phyloP scores from a whole-genome alignment of 306 rosid species.

The Ochetophila trinervis region DNA sequence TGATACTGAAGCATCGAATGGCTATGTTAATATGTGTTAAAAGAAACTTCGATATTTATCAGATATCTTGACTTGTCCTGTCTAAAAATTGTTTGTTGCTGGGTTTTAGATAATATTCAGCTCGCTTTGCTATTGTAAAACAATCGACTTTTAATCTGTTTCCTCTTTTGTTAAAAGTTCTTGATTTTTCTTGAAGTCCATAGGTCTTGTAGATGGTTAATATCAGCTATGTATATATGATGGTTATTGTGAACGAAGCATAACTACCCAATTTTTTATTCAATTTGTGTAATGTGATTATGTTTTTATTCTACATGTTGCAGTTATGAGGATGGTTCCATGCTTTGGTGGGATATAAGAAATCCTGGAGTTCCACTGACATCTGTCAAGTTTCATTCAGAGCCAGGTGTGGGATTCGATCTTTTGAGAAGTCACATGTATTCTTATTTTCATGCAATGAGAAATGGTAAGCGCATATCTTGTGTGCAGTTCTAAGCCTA shows the following conservation, averaged over 20 bases:
- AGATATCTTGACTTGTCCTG: neutral
- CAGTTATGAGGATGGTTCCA: slow-evolving; percentile 91
- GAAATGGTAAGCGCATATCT: slow-evolving; percentile 14
- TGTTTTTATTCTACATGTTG: slow-evolving; percentile 23
- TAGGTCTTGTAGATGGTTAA: neutral
- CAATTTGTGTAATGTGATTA: slow-evolving; percentile 5
- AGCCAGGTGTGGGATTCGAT: slow-evolving; percentile 57
- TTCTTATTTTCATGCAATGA: slow-evolving; percentile 12
- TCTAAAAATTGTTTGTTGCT: neutral
- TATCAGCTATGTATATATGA: neutral
- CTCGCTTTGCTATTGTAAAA: neutral
- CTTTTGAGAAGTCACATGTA: slow-evolving; percentile 4
- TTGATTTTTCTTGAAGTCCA: neutral
- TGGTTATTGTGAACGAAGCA: neutral
- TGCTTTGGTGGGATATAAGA: slow-evolving; percentile 98
- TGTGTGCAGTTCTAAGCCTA: slow-evolving; percentile 68
- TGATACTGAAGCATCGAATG: neutral
- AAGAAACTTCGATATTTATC: neutral
- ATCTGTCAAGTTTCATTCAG: slow-evolving; percentile 79
- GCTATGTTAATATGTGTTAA: neutral
- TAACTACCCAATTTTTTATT: neutral
- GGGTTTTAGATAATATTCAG: neutral
- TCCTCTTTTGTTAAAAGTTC: neutral
- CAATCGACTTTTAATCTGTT: neutral
- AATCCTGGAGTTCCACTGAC: slow-evolving; percentile 61